Percentiles rank a stretch among this genome's conserved stretches.
phyloP scores from a whole-genome alignment of 768 basidiomycete species.

The Hygrocybe coccinea region DNA sequence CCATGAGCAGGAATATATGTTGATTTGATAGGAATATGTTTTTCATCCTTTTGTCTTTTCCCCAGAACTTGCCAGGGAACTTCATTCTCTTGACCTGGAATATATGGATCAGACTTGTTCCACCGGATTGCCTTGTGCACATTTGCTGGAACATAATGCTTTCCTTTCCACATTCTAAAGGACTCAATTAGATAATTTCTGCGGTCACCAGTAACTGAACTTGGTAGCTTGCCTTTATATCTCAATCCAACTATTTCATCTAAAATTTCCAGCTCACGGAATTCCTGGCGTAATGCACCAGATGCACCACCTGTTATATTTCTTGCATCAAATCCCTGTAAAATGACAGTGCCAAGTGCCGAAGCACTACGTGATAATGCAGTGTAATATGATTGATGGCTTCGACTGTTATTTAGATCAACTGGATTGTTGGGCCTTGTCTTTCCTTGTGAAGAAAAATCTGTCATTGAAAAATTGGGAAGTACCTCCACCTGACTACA shows the following conservation, averaged over 20 bases:
- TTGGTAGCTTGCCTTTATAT: slow-evolving; percentile 6
- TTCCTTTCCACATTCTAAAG: not conserved
- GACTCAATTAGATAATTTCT: not conserved
- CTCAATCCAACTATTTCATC: slow-evolving; percentile 20
- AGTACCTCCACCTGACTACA: slow-evolving; percentile 24
- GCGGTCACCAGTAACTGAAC: not conserved
- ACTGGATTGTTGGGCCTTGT: slow-evolving; percentile 24
- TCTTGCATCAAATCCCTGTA: slow-evolving; percentile 20
- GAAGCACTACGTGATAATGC: slow-evolving; percentile 14
- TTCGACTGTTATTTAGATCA: slow-evolving; percentile 16
- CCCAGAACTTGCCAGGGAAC: too few relatives aligned
- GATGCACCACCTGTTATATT: slow-evolving; percentile 15
- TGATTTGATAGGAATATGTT: too few relatives aligned
- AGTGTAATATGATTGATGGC: slow-evolving; percentile 17
- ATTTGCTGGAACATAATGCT: slow-evolving; percentile 3
- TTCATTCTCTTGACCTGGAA: too few relatives aligned
- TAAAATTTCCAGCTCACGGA: slow-evolving; percentile 17
- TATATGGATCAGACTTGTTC: not conserved
- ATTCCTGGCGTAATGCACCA: slow-evolving; percentile 18
- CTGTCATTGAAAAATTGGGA: slow-evolving; percentile 30
- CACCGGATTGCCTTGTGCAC: slow-evolving; percentile 4
- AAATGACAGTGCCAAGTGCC: slow-evolving; percentile 22
- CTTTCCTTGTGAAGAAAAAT: slow-evolving; percentile 20
- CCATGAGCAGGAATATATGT: too few relatives aligned
- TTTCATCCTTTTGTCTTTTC: too few relatives aligned